A percentile compares a stretch with the other conserved stretches of the same genome.
Conservation (phyloP, 2,329 filamentous ascomycete genomes). For the Venturia pyrina region DNA sequence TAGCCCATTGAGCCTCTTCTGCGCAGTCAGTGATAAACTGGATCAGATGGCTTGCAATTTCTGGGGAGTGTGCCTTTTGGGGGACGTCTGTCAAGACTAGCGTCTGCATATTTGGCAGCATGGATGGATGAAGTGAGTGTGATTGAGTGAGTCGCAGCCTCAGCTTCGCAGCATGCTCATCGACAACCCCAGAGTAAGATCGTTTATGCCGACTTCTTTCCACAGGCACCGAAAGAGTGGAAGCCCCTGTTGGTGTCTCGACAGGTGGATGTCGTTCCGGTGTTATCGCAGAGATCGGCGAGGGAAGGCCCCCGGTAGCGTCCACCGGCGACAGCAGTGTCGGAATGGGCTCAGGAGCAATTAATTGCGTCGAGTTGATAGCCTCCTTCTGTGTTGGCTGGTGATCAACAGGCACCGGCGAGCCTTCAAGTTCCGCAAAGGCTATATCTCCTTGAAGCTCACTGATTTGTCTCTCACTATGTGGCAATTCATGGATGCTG, state of each 20-base stretch:
- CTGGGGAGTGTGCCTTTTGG: conserved; percentile 31
- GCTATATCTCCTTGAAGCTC: conserved; percentile 24
- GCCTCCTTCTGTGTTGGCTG: conserved; percentile 17
- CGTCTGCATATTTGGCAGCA: conserved; percentile 44
- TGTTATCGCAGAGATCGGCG: background rate
- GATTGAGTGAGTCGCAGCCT: conserved; percentile 21
- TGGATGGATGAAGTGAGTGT: conserved; percentile 41
- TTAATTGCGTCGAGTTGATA: background rate
- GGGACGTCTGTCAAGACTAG: conserved; percentile 49
- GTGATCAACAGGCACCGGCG: conserved; percentile 21
- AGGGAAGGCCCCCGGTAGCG: conserved; percentile 2
- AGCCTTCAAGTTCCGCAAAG: conserved; percentile 20
- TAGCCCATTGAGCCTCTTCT: conserved; percentile 43
- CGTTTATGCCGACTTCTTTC: background rate
- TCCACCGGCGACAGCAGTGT: background rate
- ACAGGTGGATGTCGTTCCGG: background rate
- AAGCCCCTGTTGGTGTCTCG: background rate
- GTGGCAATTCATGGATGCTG: conserved; percentile 19
- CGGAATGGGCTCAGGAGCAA: background rate
- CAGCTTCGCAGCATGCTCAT: conserved; percentile 11
- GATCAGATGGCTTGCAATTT: conserved; percentile 32
- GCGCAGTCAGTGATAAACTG: conserved; percentile 48
- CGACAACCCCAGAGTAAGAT: conserved; percentile 10
- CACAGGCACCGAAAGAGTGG: background rate
- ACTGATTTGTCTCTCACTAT: conserved; percentile 15